Evolutionary conservation across 352 stramenopile species (phyloP).

Genomic region (Peronospora destructor): DNA sequence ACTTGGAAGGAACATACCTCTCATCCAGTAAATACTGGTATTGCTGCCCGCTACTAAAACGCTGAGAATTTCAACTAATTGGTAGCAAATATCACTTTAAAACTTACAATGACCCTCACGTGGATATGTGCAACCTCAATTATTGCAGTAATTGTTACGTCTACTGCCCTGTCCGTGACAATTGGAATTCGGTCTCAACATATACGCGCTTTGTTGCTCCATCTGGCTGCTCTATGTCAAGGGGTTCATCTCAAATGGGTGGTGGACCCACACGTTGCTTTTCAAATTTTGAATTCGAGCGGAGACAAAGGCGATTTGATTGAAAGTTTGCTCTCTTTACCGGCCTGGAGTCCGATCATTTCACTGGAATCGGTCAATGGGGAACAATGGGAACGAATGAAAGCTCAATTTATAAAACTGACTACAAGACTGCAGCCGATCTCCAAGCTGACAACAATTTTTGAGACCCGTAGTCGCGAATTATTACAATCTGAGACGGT

Average conservation of each 20-base stretch:
- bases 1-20: no score
- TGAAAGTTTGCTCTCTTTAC: conserved; percentile 17
- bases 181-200: conserved; percentile 27
- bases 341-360: conserved; percentile 21
- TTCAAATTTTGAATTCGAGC: conserved; percentile 19
- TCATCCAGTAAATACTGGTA: no score
- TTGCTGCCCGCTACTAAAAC: no score
- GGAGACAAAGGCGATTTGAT: conserved; percentile 27
- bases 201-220: conserved; percentile 17
- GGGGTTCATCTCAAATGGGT: conserved; percentile 28
- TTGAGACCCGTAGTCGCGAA: conserved; percentile 18
- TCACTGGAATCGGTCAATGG: conserved; percentile 31
- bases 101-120: no score
- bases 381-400: conserved; percentile 28
- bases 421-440: conserved; percentile 20
- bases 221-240: conserved; percentile 17
- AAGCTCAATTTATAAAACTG: conserved; percentile 18
- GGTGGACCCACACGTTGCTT: conserved; percentile 17
- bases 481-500: conserved; percentile 10
- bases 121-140: not conserved
- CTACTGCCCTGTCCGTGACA: conserved; percentile 6
- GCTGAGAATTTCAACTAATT: no score
- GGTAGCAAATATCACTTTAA: no score
- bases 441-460: conserved; percentile 17
- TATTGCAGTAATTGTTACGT: conserved; percentile 1